Evolutionary conservation across 2,329 filamentous ascomycete genomes (phyloP), one percentile per base, ranked within the genome.

Genomic region (Fusarium nelsonii): DNA sequence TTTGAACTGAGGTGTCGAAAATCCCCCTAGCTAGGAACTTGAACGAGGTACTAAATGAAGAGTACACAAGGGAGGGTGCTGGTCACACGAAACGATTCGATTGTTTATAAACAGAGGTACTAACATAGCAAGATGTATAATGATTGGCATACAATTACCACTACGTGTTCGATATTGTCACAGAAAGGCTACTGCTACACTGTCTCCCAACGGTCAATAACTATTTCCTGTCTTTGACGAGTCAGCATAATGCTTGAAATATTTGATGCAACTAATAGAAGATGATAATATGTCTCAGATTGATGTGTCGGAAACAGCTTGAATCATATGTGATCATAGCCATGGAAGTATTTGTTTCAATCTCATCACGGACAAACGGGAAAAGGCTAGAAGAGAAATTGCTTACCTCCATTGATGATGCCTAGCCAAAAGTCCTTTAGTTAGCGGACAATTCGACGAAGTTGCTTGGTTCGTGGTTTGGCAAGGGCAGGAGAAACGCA

Each of bases 301-400:
- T 40, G 45, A 20, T 33, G 20, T 44, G 44, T 60, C 33, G 45
- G 58, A 62, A 62, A 62, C 55, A 60, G 28, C 39, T 62, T 53
- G 45, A 62, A 53, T 62, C 58, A 60, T 45, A 18, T 30, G 1
- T 30, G 45, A 9, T 62, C 55, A 62, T 62, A 61, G 58, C 58
- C 58, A 62, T 62, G 55, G 58, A 60, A 61, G 58, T 60, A 61
- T 45, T 53, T 45, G 55, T 62, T 62, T 62, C 45, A 20, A 39
- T 62, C 45, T 62, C 58, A 62, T 61, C 58, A 53, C 3, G 3
- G 39, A 61, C 33, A 4, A 4, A 10, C 1, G 15, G 10, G 8
- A 3, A 4, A 6, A 36, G 12, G 14, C 18, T 1, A 3, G 8
- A 20, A 23, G 18, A 32, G 7, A 23, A 4, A 6, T 7, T 2